phyloP scores from a whole-genome alignment of 176 grass and related monocot genomes.

The Musa acuminata region DNA sequence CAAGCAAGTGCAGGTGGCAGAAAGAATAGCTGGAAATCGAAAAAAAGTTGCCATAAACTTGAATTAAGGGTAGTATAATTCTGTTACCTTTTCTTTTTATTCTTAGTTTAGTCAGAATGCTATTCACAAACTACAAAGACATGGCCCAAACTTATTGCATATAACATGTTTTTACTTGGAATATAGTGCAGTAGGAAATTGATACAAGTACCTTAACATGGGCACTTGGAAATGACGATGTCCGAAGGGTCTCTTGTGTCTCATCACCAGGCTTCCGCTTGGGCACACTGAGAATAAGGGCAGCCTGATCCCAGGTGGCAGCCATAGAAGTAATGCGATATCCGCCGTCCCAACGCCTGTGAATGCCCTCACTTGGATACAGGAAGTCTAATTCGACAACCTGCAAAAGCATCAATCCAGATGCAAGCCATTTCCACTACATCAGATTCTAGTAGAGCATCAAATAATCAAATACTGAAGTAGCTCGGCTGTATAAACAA shows the following conservation, averaged over 20 bases:
- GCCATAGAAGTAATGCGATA: constrained; percentile 61
- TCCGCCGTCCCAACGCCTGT: constrained; percentile 55
- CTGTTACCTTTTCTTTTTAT: too few relatives aligned
- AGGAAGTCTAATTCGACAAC: constrained; percentile 67
- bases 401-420: constrained; percentile 14
- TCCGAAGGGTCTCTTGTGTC: constrained; percentile 63
- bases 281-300: constrained; percentile 53
- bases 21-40: too few relatives aligned
- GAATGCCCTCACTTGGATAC: constrained; percentile 66
- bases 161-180: too few relatives aligned
- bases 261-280: constrained; percentile 50
- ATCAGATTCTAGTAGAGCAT: neutral
- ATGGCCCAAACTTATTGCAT: too few relatives aligned
- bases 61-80: too few relatives aligned
- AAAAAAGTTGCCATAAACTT: too few relatives aligned
- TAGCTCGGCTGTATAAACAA: too few relatives aligned
- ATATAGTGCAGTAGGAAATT: neutral
- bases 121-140: too few relatives aligned
- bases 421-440: neutral
- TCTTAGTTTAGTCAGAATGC: too few relatives aligned
- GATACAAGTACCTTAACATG: constrained; percentile 43
- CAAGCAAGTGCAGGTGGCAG: too few relatives aligned
- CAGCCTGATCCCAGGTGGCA: constrained; percentile 55
- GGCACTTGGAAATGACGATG: constrained; percentile 49
- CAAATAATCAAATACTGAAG: neutral